Evolutionary conservation across 495 filamentous ascomycete species (phyloP), one percentile per base, ranked within the genome.

Genomic region (Aspergillus nidulans): DNA sequence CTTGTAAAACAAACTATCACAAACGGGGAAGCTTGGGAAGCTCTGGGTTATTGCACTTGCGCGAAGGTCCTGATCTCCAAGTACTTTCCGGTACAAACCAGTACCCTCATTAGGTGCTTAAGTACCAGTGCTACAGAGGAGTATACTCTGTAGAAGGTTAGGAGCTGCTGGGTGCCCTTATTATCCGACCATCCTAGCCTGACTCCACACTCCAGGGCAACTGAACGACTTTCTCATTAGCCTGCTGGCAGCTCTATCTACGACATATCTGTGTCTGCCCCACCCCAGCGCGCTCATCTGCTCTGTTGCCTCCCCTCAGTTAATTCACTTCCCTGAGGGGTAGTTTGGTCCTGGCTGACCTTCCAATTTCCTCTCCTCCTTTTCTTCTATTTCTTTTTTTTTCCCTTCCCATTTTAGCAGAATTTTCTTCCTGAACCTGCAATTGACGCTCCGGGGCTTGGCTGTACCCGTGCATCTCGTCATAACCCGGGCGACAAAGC

Each of bases 211-310:
- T 34, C 12, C 36, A 25, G 34, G 41, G 34, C 46, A 36, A 21
- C 26, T n/a, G 48, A 40, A 51, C 48, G 34, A 25, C 48, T 9
- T 18, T n/a, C 39, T 51, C 44, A 41, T 48, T 18, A 20, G 28
- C 36, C 16, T 47, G 43, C 46, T 50, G 28, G 21, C 49, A 40
- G 19, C n/a, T 40, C 38, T 51, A 45, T 57, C 44, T 54, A 34
- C 30, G 2, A 12, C 9, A 34, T 34, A 26, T 41, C 40, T 49
- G 48, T 49, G 44, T 45, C 49, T 53, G 53, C 58, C 58, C 58
- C 58, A 62, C 55, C 52, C 52, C 36, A 43, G 43, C 34, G 40
- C 24, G 19, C 36, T 52, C 23, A 46, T 34, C 41, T 43, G 48
- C 42, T 42, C 47, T 49, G 43, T 44, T 36, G 45, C 36, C 39